Evolutionary conservation across 208 protist genomes (phyloP).

Genomic region (Acanthamoeba healyi): DNA sequence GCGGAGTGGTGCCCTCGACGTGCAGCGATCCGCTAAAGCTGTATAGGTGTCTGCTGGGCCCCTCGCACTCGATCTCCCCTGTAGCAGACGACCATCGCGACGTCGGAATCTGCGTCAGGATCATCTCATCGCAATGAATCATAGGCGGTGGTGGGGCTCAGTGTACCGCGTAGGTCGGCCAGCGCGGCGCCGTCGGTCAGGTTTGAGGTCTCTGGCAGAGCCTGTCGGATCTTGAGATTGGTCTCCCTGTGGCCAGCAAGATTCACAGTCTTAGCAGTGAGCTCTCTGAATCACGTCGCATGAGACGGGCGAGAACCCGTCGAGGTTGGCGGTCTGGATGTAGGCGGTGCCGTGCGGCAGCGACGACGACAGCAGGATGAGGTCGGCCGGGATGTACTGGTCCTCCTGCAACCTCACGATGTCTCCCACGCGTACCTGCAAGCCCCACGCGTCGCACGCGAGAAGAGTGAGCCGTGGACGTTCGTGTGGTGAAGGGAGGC

Average conservation of each 20-base stretch:
- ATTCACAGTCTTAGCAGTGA: neutral
- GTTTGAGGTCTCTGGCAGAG: slow-evolving; percentile 20
- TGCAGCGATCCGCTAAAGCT: slow-evolving; percentile 82
- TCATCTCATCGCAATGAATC: too few relatives aligned
- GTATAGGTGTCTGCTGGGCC: slow-evolving; percentile 89
- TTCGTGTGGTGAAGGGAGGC: too few relatives aligned
- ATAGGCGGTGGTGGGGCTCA: too few relatives aligned
- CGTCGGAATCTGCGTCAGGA: too few relatives aligned
- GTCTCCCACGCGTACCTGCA: slow-evolving; percentile 56
- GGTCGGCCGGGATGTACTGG: slow-evolving; percentile 94
- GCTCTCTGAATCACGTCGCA: neutral
- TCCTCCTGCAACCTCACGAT: slow-evolving; percentile 76
- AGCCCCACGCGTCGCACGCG: slow-evolving; percentile 78
- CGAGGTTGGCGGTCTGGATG: slow-evolving; percentile 95
- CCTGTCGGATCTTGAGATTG: slow-evolving; percentile 66
- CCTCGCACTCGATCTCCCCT: slow-evolving; percentile 82
- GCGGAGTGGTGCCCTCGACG: neutral
- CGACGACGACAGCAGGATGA: slow-evolving; percentile 92
- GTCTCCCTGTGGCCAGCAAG: slow-evolving; percentile 44
- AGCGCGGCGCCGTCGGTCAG: neutral
- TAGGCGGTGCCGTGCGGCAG: slow-evolving; percentile 86
- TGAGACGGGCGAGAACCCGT: slow-evolving; percentile 88
- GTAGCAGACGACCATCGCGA: too few relatives aligned
- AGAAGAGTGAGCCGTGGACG: slow-evolving; percentile 87
- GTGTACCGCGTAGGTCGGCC: neutral